Evolutionary conservation across 1,139 yeast species (phyloP).

Genomic region (Ashbya aceris): DNA sequence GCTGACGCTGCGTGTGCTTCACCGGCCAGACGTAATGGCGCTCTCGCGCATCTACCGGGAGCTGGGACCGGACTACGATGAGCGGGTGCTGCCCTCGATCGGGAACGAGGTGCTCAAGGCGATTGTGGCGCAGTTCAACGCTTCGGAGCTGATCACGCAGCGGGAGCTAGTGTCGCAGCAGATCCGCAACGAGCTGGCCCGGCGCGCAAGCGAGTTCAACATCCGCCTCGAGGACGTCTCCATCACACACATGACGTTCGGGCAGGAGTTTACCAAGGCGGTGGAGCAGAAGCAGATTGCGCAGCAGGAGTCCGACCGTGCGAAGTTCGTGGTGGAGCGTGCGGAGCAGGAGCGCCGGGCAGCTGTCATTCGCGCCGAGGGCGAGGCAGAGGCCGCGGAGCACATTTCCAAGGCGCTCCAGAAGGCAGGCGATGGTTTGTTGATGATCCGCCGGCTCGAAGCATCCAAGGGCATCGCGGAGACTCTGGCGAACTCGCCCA

Average conservation of each 20-base stretch:
- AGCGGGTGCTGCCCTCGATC: constrained; percentile 92
- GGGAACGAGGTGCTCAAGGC: constrained; percentile 94
- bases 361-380: constrained; percentile 92
- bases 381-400: constrained; percentile 98
- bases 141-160: constrained; percentile 95
- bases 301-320: constrained; percentile 98
- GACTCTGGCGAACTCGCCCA: constrained; percentile 73
- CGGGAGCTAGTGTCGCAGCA: constrained; percentile 89
- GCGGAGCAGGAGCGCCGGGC: constrained; percentile 98
- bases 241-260: constrained; percentile 96
- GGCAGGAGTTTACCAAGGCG: constrained; percentile 93
- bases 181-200: constrained; percentile 78
- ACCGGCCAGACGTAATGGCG: constrained; percentile 80
- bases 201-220: constrained; percentile 80
- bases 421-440: constrained; percentile 93
- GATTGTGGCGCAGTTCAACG: constrained; percentile 96
- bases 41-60: constrained; percentile 83
- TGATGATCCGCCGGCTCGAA: constrained; percentile 90
- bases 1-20: constrained; percentile 83
- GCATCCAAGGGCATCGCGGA: constrained; percentile 93
- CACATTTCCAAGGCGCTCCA: constrained; percentile 86
- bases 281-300: constrained; percentile 99
- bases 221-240: constrained; percentile 94
- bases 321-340: constrained; percentile 85
- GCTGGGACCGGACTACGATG: constrained; percentile 92